These are phyloP conservation scores for Aspergillus aculeatus DNA, from an alignment of 2,329 filamentous ascomycete species.

Conservation along the genomic window DNA sequence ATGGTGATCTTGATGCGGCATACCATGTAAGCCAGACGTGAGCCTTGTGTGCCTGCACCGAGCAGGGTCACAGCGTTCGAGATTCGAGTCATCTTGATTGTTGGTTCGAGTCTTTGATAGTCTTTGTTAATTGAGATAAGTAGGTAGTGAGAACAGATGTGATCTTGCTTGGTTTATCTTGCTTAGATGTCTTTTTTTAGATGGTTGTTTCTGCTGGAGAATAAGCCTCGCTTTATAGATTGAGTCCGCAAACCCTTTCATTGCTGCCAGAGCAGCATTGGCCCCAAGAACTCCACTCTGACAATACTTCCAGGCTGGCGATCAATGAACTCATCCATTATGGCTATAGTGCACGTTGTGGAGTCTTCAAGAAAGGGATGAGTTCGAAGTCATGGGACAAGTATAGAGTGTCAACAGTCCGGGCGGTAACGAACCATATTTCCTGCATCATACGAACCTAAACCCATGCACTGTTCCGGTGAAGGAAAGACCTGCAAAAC, in stretches of 20 bases:
- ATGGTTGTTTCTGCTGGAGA: too few relatives aligned
- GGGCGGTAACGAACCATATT: not conserved
- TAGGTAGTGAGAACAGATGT: too few relatives aligned
- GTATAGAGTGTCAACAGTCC: not conserved
- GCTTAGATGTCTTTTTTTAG: too few relatives aligned
- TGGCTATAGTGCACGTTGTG: too few relatives aligned
- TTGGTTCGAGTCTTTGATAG: not conserved
- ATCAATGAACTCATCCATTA: too few relatives aligned
- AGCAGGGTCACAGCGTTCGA: constrained; percentile 4
- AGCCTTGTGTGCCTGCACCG: constrained; percentile 10
- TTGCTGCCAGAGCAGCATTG: too few relatives aligned
- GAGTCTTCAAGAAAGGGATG: too few relatives aligned
- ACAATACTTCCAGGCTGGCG: too few relatives aligned
- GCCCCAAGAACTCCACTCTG: too few relatives aligned
- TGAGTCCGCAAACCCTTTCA: too few relatives aligned
- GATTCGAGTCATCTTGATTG: not conserved
- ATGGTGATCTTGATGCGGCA: not conserved
- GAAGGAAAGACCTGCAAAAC: not conserved
- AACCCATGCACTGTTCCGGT: not conserved
- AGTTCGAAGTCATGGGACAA: too few relatives aligned
- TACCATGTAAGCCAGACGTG: constrained; percentile 11
- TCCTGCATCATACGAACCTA: not conserved
- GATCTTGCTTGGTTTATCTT: too few relatives aligned
- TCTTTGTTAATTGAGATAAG: not conserved
- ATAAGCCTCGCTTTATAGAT: not conserved